Conservation (phyloP, 768 basidiomycete genomes). For the Suillus fuscotomentosus region DNA sequence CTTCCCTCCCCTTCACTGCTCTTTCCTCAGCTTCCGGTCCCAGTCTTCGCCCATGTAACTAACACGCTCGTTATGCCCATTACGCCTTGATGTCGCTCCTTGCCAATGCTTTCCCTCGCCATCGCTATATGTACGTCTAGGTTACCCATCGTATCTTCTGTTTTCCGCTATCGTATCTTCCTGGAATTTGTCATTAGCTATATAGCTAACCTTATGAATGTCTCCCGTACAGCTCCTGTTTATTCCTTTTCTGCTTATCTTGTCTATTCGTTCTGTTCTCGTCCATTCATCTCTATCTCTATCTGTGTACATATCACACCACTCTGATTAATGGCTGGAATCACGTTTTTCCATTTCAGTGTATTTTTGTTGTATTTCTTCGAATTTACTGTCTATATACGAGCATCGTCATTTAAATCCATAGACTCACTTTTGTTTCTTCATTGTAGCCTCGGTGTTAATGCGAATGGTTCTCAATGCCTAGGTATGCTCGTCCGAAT, state of each 20-base stretch:
- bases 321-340: not conserved
- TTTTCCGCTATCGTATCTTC: not conserved
- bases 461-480: not conserved
- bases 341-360: not conserved
- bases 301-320: not conserved
- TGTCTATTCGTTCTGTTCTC: not conserved
- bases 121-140: conserved; percentile 1
- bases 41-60: not conserved
- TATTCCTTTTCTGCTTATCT: not conserved
- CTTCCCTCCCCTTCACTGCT: not conserved
- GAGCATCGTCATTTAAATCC: not conserved
- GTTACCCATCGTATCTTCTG: not conserved
- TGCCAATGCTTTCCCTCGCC: not conserved
- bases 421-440: not conserved
- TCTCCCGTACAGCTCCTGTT: not conserved
- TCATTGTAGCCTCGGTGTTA: not conserved
- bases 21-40: not conserved
- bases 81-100: not conserved
- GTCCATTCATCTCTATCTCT: not conserved
- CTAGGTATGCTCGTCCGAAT: not conserved
- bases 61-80: not conserved
- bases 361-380: conserved; percentile 1
- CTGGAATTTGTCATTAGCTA: not conserved
- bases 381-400: not conserved
- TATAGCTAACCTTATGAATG: not conserved